Conservation (phyloP, 1,284 basidiomycete genomes). For the Peniophora sp. region DNA sequence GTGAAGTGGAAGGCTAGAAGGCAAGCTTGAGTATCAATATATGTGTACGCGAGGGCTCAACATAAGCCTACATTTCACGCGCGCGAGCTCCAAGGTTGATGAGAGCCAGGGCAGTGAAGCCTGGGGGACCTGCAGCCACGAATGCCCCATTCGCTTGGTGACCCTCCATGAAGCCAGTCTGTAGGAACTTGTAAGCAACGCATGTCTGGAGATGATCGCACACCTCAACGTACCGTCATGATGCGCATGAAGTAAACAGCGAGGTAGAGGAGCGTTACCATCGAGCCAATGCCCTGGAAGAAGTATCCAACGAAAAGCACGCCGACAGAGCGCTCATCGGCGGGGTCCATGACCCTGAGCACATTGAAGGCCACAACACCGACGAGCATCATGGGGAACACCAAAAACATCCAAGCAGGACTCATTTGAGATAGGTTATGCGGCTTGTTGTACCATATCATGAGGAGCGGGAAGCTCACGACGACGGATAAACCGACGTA, state of each 20-base stretch:
- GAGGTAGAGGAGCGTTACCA: conserved; percentile 44
- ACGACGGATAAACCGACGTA: conserved; percentile 31
- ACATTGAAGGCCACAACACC: conserved; percentile 42
- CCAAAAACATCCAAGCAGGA: conserved; percentile 40
- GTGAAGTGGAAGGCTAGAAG: conserved; percentile 26
- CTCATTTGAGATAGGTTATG: conserved; percentile 42
- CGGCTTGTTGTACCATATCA: conserved; percentile 43
- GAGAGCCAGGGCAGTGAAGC: conserved; percentile 40
- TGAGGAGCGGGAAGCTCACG: conserved; percentile 40
- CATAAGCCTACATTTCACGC: conserved; percentile 20
- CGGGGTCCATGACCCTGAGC: conserved; percentile 27
- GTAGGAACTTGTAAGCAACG: not conserved
- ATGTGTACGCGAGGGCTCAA: conserved; percentile 3
- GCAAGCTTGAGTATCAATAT: conserved; percentile 3
- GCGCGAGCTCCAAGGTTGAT: conserved; percentile 36
- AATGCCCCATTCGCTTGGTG: conserved; percentile 44
- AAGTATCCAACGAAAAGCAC: conserved; percentile 39
- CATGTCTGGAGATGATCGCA: not conserved
- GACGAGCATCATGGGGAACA: conserved; percentile 45
- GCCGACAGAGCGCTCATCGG: conserved; percentile 29
- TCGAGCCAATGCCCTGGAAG: conserved; percentile 42
- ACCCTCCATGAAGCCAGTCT: conserved; percentile 40
- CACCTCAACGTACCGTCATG: conserved; percentile 19
- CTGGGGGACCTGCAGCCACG: conserved; percentile 39
- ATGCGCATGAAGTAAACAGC: conserved; percentile 39